phyloP scores from a whole-genome alignment of 176 grass and related monocot species.

The Aechmea fasciata region DNA sequence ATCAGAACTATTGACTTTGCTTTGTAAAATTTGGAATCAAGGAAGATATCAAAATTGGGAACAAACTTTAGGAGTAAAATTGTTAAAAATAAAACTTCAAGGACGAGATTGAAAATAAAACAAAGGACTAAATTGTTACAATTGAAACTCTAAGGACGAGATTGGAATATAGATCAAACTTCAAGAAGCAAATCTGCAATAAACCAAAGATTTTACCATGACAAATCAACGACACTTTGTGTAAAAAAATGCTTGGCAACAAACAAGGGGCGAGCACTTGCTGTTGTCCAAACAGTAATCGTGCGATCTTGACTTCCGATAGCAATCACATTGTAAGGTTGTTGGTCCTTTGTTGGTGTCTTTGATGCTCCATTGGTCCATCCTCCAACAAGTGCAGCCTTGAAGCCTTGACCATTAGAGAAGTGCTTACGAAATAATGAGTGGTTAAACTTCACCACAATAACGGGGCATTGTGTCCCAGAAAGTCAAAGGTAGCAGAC shows the following conservation, averaged over 20 bases:
- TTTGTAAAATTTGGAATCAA: too few species aligned
- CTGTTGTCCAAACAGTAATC: constrained; percentile 97
- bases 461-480: constrained; percentile 85
- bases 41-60: neutral
- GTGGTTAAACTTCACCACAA: constrained; percentile 96
- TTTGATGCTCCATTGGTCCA: constrained; percentile 84
- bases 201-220: constrained; percentile 49
- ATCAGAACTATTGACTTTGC: too few species aligned
- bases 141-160: too few species aligned
- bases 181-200: too few species aligned
- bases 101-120: too few species aligned
- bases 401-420: constrained; percentile 47
- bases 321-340: constrained; percentile 94
- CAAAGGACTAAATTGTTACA: too few species aligned
- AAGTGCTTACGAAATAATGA: constrained; percentile 84
- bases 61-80: too few species aligned
- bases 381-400: constrained; percentile 48
- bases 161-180: too few species aligned
- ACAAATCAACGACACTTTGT: constrained; percentile 97
- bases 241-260: constrained; percentile 97
- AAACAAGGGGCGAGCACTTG: constrained; percentile 82
- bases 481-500: constrained; percentile 99
- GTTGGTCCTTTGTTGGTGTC: constrained; percentile 51
- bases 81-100: too few species aligned
- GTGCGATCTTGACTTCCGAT: constrained; percentile 98